These are phyloP conservation scores for Sphaerostilbella broomeana DNA, from an alignment of 2,329 filamentous ascomycete species.

Conservation along the genomic window DNA sequence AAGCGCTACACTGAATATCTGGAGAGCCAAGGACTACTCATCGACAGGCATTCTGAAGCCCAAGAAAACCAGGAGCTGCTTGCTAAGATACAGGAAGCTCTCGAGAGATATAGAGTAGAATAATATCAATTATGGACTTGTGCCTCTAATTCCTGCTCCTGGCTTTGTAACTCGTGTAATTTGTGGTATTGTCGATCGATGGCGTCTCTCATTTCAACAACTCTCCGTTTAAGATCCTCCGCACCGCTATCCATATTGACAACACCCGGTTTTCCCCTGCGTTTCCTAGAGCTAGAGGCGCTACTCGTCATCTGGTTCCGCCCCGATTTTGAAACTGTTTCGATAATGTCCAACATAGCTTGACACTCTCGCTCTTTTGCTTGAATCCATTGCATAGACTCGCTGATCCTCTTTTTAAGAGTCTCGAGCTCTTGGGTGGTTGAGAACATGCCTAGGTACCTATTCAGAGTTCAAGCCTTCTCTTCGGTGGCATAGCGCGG, in stretches of 20 bases:
- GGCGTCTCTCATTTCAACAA: not conserved
- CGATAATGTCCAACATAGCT: conserved; percentile 2
- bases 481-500: too few relatives aligned
- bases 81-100: not conserved
- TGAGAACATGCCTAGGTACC: too few relatives aligned
- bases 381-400: conserved; percentile 1
- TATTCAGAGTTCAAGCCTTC: too few relatives aligned
- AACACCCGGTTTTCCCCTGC: conserved; percentile 3
- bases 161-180: not conserved
- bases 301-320: conserved; percentile 4
- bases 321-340: not conserved
- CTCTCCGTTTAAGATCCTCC: not conserved
- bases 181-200: not conserved
- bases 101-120: not conserved
- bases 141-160: not conserved
- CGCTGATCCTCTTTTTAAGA: conserved; percentile 6
- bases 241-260: not conserved
- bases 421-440: conserved; percentile 1
- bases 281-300: conserved; percentile 4
- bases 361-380: conserved; percentile 2
- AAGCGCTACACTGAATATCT: conserved; percentile 14
- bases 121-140: not conserved
- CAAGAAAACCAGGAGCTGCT: conserved; percentile 5
- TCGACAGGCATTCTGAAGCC: conserved; percentile 1
- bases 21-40: conserved; percentile 6